phyloP scores from a whole-genome alignment of 352 stramenopile genomes.

The Globisporangium paroecandrum region DNA sequence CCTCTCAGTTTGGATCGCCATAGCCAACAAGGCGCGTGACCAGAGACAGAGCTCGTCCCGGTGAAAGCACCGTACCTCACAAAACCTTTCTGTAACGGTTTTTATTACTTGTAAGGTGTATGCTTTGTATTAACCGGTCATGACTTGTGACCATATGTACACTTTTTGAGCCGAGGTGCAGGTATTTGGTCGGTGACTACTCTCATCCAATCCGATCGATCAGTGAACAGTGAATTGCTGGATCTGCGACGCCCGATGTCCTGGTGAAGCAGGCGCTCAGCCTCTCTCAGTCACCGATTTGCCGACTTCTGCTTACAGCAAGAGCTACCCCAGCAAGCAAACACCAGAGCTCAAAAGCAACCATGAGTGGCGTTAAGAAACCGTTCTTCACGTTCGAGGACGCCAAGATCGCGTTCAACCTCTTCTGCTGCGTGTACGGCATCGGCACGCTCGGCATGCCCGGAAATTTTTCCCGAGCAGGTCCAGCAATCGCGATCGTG shows the following conservation, averaged over 20 bases:
- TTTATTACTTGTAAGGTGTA: neutral
- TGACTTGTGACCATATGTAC: neutral
- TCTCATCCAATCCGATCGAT: neutral
- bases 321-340: neutral
- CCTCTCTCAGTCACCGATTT: constrained; percentile 2
- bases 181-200: neutral
- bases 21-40: neutral
- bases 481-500: constrained; percentile 18
- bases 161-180: neutral
- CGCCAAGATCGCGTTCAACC: constrained; percentile 23
- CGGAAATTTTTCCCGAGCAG: constrained; percentile 25
- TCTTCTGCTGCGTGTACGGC: constrained; percentile 24
- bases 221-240: neutral
- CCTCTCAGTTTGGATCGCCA: neutral
- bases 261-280: neutral
- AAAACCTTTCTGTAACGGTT: too few species aligned
- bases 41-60: too few species aligned
- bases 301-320: neutral
- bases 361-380: constrained; percentile 1
- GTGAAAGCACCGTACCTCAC: neutral
- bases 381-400: constrained; percentile 26
- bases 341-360: neutral
- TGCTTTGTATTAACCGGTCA: neutral
- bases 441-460: constrained; percentile 33
- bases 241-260: neutral